These are phyloP conservation scores for Penicillium rolfsii DNA, from an alignment of 2,329 filamentous ascomycete genomes.

Conservation along the genomic window DNA sequence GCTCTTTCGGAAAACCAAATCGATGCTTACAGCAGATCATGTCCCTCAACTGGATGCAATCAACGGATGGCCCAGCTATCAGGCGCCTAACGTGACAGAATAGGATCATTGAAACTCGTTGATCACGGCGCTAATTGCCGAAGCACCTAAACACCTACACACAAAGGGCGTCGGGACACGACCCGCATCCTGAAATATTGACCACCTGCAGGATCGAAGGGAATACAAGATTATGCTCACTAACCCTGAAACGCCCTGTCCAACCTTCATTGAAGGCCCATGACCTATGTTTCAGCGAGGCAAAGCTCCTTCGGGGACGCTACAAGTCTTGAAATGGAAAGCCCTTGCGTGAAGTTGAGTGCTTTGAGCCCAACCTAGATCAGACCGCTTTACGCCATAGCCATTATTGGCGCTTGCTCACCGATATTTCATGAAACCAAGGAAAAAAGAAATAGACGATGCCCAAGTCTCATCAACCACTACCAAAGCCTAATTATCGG, in stretches of 20 bases:
- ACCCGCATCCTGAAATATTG: neutral
- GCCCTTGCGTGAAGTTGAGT: neutral
- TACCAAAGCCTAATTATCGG: neutral
- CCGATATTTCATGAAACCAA: neutral
- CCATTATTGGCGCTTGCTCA: neutral
- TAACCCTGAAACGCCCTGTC: neutral
- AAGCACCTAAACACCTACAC: neutral
- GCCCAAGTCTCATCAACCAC: neutral
- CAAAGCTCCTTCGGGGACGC: neutral
- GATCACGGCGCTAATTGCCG: neutral
- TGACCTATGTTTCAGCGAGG: neutral
- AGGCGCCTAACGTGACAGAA: neutral
- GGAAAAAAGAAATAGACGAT: neutral
- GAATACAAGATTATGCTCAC: neutral
- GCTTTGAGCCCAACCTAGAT: neutral
- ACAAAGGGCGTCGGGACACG: neutral
- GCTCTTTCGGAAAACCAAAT: neutral
- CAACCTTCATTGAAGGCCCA: neutral
- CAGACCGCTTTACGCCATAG: slow-evolving; percentile 1
- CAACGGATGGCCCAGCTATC: neutral
- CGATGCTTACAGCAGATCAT: neutral
- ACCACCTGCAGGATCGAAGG: neutral
- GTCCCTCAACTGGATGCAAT: neutral
- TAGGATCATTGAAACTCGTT: neutral
- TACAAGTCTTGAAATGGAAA: neutral